Evolutionary conservation across 768 basidiomycete genomes (phyloP).

Genomic region (Suillus alpinus): DNA sequence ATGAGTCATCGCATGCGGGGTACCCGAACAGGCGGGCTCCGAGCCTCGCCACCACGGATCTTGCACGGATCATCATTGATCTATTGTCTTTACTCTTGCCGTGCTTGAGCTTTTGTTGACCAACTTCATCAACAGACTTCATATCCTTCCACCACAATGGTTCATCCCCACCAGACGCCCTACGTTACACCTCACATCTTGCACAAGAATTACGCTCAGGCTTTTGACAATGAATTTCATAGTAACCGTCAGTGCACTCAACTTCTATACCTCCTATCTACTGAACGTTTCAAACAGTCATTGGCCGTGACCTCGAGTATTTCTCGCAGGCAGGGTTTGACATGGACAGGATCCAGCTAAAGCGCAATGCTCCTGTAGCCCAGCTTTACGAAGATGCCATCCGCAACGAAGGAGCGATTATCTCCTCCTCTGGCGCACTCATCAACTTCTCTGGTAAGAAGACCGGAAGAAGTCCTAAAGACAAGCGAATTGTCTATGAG

Average conservation of each 20-base stretch:
- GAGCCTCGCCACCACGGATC: slow-evolving; percentile 2
- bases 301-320: slow-evolving; percentile 91
- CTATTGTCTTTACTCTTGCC: slow-evolving; percentile 19
- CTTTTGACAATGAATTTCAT: slow-evolving; percentile 60
- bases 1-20: slow-evolving; percentile 2
- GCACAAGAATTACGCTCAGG: slow-evolving; percentile 81
- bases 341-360: slow-evolving; percentile 95
- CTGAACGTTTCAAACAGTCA: slow-evolving; percentile 48
- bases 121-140: slow-evolving; percentile 1
- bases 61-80: slow-evolving; percentile 6
- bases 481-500: slow-evolving; percentile 99
- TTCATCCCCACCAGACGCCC: slow-evolving; percentile 69
- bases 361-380: slow-evolving; percentile 88
- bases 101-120: slow-evolving; percentile 10
- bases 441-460: slow-evolving; percentile 99
- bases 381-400: slow-evolving; percentile 97
- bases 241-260: slow-evolving; percentile 50
- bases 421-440: slow-evolving; percentile 91
- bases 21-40: background rate
- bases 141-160: slow-evolving; percentile 44
- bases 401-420: slow-evolving; percentile 97
- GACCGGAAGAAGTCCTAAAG: slow-evolving; percentile 95
- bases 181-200: slow-evolving; percentile 89
- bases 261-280: slow-evolving; percentile 4
- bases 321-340: slow-evolving; percentile 99